phyloP scores from a whole-genome alignment of 768 basidiomycete genomes.

The Pleurotus salmoneostramineus region DNA sequence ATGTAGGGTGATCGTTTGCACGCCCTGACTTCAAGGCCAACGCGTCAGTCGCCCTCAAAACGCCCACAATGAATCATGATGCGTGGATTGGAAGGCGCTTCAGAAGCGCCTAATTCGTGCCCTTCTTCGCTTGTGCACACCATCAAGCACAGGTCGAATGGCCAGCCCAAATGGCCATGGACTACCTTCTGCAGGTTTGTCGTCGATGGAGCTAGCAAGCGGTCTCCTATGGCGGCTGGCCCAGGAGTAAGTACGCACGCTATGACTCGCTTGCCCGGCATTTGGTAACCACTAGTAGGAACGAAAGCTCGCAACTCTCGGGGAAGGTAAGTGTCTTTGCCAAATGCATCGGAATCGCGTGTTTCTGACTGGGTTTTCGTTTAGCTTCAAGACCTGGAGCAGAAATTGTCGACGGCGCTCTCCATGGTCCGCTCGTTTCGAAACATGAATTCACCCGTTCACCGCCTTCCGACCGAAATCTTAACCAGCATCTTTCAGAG shows the following conservation, averaged over 20 bases:
- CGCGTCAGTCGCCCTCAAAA: too few species aligned
- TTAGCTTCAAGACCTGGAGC: slow-evolving; percentile 1
- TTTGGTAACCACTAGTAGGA: not conserved
- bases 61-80: too few species aligned
- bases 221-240: not conserved
- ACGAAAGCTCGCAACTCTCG: not conserved
- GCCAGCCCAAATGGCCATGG: too few species aligned
- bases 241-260: not conserved
- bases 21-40: too few species aligned
- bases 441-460: slow-evolving; percentile 5
- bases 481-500: not conserved
- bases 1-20: too few species aligned
- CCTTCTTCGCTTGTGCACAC: too few species aligned
- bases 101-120: too few species aligned
- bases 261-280: not conserved
- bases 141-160: too few species aligned
- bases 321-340: not conserved
- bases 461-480: slow-evolving; percentile 4
- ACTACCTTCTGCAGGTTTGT: too few species aligned
- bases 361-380: not conserved
- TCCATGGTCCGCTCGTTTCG: slow-evolving; percentile 3
- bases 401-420: slow-evolving; percentile 1
- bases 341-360: not conserved
- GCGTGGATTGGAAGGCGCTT: too few species aligned
- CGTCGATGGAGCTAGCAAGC: not conserved